phyloP scores from a whole-genome alignment of 108 stramenopile genomes.

The Cyclotella kingstonii region DNA sequence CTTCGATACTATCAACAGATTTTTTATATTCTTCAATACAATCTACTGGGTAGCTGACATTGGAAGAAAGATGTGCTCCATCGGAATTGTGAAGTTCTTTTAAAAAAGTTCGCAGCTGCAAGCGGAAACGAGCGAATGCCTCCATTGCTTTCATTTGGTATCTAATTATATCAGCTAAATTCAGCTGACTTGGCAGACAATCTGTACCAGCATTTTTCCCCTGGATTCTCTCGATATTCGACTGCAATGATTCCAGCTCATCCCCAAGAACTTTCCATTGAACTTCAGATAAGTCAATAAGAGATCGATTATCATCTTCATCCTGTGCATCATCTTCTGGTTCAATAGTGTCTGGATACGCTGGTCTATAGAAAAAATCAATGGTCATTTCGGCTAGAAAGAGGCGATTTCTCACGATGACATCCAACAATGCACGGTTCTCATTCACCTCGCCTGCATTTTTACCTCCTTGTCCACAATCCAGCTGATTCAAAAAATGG shows the following conservation, averaged over 20 bases:
- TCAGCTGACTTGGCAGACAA: not conserved
- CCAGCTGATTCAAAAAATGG: conserved; percentile 13
- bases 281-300: conserved; percentile 6
- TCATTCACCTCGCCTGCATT: not conserved
- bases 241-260: conserved; percentile 2
- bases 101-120: not conserved
- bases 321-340: not conserved
- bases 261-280: conserved; percentile 1
- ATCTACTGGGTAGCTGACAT: not conserved
- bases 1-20: conserved; percentile 1
- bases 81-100: not conserved
- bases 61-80: not conserved
- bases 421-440: conserved; percentile 8
- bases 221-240: not conserved
- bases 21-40: conserved; percentile 3
- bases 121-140: conserved; percentile 15
- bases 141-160: conserved; percentile 17
- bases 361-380: conserved; percentile 11
- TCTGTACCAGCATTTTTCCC: not conserved
- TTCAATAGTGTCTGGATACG: conserved; percentile 1
- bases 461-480: not conserved
- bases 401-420: conserved; percentile 7
- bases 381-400: conserved; percentile 16
- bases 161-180: not conserved
- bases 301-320: not conserved